These are phyloP conservation scores for Penicillium sp. DNA, from an alignment of 2,329 filamentous ascomycete genomes.

Conservation along the genomic window DNA sequence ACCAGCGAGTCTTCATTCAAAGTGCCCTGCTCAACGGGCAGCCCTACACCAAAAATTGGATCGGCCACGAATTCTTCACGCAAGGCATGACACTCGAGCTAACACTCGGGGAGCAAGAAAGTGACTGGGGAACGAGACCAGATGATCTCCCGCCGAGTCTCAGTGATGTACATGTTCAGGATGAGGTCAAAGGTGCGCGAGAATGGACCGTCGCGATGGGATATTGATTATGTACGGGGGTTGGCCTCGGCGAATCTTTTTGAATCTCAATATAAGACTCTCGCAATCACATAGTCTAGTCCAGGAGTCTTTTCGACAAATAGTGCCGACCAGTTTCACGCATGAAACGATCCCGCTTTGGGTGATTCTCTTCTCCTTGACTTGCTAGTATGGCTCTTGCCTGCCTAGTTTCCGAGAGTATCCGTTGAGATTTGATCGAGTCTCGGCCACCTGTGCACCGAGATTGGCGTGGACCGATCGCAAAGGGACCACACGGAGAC, in stretches of 20 bases:
- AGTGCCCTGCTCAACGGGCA: conserved; percentile 57
- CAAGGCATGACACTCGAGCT: conserved; percentile 59
- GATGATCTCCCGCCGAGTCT: conserved; percentile 54
- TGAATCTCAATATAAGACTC: neutral
- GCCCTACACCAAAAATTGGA: conserved; percentile 59
- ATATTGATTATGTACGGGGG: conserved; percentile 1
- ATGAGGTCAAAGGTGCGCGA: conserved; percentile 2
- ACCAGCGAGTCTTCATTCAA: conserved; percentile 58
- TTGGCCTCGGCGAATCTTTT: neutral
- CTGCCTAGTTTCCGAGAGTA: too few relatives aligned
- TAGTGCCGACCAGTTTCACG: too few relatives aligned
- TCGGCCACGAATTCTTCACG: conserved; percentile 61
- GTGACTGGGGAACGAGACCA: conserved; percentile 55
- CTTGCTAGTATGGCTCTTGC: too few relatives aligned
- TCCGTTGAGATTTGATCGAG: too few relatives aligned
- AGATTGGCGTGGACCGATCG: too few relatives aligned
- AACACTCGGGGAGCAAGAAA: conserved; percentile 55
- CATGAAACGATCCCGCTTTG: too few relatives aligned
- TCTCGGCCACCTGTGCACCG: too few relatives aligned
- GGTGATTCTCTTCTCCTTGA: too few relatives aligned
- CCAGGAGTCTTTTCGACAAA: too few relatives aligned
- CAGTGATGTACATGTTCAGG: conserved; percentile 11
- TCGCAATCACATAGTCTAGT: too few relatives aligned
- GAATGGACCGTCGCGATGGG: too few relatives aligned
- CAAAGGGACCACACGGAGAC: too few relatives aligned